Evolutionary conservation across 768 basidiomycete genomes (phyloP).

Genomic region (Tephrocybe sp.): DNA sequence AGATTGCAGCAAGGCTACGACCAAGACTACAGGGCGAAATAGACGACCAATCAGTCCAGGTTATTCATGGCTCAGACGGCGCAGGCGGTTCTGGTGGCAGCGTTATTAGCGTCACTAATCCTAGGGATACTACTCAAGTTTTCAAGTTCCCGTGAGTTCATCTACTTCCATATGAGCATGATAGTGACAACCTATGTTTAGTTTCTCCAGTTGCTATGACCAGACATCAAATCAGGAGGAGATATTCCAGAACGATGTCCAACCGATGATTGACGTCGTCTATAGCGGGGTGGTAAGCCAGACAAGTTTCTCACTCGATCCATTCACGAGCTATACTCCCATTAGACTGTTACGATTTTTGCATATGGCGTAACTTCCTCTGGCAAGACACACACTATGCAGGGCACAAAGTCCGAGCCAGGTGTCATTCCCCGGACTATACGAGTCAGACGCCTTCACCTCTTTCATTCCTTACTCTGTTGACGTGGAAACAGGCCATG

Average conservation of each 20-base stretch:
- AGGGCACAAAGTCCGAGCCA: slow-evolving; percentile 70
- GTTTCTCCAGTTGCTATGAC: slow-evolving; percentile 78
- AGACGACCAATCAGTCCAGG: slow-evolving; percentile 59
- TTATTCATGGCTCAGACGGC: slow-evolving; percentile 42
- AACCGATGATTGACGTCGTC: slow-evolving; percentile 76
- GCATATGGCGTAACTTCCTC: slow-evolving; percentile 91
- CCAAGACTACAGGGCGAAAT: slow-evolving; percentile 63
- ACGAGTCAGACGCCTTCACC: slow-evolving; percentile 43
- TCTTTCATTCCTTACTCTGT: not conserved
- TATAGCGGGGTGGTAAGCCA: slow-evolving; percentile 70
- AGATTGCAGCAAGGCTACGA: slow-evolving; percentile 71
- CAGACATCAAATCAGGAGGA: slow-evolving; percentile 69
- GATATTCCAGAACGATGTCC: slow-evolving; percentile 75
- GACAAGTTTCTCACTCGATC: too few species aligned
- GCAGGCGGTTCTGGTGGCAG: slow-evolving; percentile 35
- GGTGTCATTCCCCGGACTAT: slow-evolving; percentile 86
- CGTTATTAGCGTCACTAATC: slow-evolving; percentile 67
- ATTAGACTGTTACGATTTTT: slow-evolving; percentile 81
- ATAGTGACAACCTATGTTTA: slow-evolving; percentile 28
- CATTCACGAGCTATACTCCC: too few species aligned
- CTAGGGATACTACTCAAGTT: slow-evolving; percentile 64
- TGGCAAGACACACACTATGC: slow-evolving; percentile 94
- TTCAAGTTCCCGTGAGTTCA: slow-evolving; percentile 75
- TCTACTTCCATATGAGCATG: not conserved
- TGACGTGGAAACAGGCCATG: slow-evolving; percentile 42